Conservation (phyloP, 2,329 filamentous ascomycete genomes). For the Claviceps sp. region DNA sequence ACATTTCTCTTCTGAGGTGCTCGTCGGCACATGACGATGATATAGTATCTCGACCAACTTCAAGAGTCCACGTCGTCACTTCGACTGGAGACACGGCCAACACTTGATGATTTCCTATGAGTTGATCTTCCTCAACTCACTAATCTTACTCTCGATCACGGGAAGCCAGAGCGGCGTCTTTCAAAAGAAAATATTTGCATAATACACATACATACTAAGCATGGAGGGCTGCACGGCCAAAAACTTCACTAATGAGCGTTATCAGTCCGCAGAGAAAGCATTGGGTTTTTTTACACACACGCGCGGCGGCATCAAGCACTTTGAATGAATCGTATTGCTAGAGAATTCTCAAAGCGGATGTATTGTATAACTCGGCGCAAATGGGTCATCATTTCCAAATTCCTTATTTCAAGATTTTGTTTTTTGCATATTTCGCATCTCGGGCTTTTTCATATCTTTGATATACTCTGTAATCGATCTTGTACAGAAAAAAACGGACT, state of each 20-base stretch:
- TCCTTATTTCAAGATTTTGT: not conserved
- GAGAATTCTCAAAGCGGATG: not conserved
- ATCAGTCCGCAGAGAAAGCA: not conserved
- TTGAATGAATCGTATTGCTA: not conserved
- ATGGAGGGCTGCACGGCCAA: not conserved
- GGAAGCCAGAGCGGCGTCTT: too few relatives aligned
- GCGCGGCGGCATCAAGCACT: not conserved
- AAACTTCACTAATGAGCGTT: not conserved
- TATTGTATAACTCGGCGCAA: not conserved
- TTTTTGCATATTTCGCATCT: not conserved
- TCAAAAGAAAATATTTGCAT: not conserved
- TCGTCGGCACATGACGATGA: not conserved
- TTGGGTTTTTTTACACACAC: not conserved
- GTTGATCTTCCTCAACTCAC: too few relatives aligned
- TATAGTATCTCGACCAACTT: too few relatives aligned
- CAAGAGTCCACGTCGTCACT: not conserved
- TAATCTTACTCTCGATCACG: too few relatives aligned
- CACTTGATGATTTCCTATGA: too few relatives aligned
- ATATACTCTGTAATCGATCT: not conserved
- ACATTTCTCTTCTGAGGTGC: conserved; percentile 18
- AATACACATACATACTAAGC: not conserved
- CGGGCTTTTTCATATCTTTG: not conserved
- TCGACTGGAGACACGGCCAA: not conserved
- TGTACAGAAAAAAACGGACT: not conserved
- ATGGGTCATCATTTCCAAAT: not conserved